Evolutionary conservation across 1,284 basidiomycete genomes (phyloP).

Genomic region (Filobasidium uniguttulatum): DNA sequence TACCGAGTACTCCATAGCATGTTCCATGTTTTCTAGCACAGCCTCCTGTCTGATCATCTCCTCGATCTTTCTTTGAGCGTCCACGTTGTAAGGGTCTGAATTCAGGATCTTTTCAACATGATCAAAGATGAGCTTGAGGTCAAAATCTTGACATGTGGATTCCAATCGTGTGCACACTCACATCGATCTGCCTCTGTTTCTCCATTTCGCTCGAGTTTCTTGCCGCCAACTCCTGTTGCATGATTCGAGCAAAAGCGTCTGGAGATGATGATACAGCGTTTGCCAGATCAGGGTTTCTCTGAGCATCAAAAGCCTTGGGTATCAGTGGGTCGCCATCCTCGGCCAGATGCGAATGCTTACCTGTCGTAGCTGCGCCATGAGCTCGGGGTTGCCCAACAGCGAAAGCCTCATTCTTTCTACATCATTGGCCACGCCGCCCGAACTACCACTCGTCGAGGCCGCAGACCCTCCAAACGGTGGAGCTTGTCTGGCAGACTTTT

Average conservation of each 20-base stretch:
- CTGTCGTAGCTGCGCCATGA: slow-evolving; percentile 61
- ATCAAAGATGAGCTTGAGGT: slow-evolving; percentile 21
- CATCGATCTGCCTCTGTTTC: slow-evolving; percentile 51
- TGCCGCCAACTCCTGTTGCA: slow-evolving; percentile 50
- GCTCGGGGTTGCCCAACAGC: slow-evolving; percentile 61
- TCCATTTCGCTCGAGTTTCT: slow-evolving; percentile 45
- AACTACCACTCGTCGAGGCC: no score
- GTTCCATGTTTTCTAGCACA: slow-evolving; percentile 78
- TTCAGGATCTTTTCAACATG: slow-evolving; percentile 43
- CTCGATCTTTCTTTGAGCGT: slow-evolving; percentile 81
- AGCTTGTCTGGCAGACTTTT: no score
- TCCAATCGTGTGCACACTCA: slow-evolving; percentile 15
- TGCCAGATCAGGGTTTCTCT: slow-evolving; percentile 69
- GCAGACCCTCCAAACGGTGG: no score
- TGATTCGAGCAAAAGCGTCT: slow-evolving; percentile 55
- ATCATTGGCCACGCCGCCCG: slow-evolving; percentile 48
- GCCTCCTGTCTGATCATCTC: slow-evolving; percentile 83
- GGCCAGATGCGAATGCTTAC: slow-evolving; percentile 39
- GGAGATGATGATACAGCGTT: slow-evolving; percentile 56
- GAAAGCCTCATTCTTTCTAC: slow-evolving; percentile 82
- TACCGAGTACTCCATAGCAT: slow-evolving; percentile 71
- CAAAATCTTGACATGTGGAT: background rate
- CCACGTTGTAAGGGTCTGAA: slow-evolving; percentile 76
- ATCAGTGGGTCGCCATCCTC: slow-evolving; percentile 7
- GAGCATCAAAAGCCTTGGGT: slow-evolving; percentile 10